These are phyloP conservation scores for Cutaneotrichosporon daszewskae DNA, from an alignment of 1,284 basidiomycete species.

Conservation along the genomic window DNA sequence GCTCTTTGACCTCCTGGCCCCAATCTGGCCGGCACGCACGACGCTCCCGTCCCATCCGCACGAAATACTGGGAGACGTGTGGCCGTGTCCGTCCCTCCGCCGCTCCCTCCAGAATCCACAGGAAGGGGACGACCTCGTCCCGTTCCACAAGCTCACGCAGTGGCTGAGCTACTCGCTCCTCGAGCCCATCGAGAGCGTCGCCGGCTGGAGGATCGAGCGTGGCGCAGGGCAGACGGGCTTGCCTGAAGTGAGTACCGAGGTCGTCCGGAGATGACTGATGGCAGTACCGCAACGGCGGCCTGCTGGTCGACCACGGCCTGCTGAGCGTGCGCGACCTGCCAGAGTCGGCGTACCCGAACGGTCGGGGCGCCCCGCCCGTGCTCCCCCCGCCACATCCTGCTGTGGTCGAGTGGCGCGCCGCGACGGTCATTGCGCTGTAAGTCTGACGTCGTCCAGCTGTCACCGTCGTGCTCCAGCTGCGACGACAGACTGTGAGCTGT, in stretches of 20 bases:
- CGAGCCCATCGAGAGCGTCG: constrained; percentile 69
- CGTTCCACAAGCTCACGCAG: constrained; percentile 91
- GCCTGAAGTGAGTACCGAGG: constrained; percentile 31
- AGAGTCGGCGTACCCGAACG: constrained; percentile 29
- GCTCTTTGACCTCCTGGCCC: constrained; percentile 73
- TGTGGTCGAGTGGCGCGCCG: constrained; percentile 89
- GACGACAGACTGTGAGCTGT: no score
- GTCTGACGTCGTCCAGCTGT: no score
- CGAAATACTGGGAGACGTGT: constrained; percentile 77
- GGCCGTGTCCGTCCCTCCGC: constrained; percentile 65
- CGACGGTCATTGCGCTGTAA: constrained; percentile 86
- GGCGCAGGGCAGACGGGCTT: constrained; percentile 53
- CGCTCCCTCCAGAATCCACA: constrained; percentile 18
- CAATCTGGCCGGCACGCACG: constrained; percentile 82
- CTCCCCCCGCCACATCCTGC: constrained; percentile 70
- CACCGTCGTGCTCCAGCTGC: no score
- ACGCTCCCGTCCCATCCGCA: constrained; percentile 53
- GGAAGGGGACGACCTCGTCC: constrained; percentile 68
- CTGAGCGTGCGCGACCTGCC: constrained; percentile 52
- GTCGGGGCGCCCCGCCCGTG: constrained; percentile 51
- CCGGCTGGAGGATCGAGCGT: constrained; percentile 65
- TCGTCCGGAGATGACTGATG: constrained; percentile 42
- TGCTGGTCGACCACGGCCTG: constrained; percentile 77
- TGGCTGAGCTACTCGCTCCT: constrained; percentile 87
- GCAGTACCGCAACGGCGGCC: constrained; percentile 87